Evolutionary conservation across 192 early-diverging fungal species (phyloP).

Genomic region (Chytriomyces hyalinus): DNA sequence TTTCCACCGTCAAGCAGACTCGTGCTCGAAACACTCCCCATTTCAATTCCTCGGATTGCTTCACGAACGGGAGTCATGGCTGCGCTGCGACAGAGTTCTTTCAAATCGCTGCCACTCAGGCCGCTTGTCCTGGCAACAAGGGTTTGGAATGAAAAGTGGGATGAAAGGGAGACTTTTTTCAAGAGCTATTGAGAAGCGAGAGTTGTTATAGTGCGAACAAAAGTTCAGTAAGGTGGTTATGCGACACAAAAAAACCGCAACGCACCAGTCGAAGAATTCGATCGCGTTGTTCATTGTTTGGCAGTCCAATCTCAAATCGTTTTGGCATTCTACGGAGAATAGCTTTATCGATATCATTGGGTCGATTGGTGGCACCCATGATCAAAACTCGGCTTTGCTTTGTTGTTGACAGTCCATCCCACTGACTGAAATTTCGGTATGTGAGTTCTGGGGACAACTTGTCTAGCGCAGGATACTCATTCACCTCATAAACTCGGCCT

Average conservation of each 20-base stretch:
- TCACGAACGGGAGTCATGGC: conserved; percentile 92
- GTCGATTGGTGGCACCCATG: conserved; percentile 95
- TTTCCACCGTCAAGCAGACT: conserved; percentile 18
- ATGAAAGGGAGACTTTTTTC: conserved; percentile 67
- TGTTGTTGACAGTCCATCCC: conserved; percentile 89
- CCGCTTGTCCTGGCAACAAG: conserved; percentile 78
- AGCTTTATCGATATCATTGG: conserved; percentile 96
- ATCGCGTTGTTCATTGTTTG: conserved; percentile 80
- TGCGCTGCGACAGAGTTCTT: conserved; percentile 95
- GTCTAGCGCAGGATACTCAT: no score
- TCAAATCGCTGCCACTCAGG: conserved; percentile 92
- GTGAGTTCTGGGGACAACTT: no score
- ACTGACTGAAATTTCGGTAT: conserved; percentile 57
- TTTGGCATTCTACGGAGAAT: conserved; percentile 98
- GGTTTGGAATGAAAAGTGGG: conserved; percentile 65
- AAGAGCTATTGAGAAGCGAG: conserved; percentile 65
- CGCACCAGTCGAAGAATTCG: conserved; percentile 73
- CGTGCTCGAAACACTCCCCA: conserved; percentile 12
- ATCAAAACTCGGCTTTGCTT: conserved; percentile 59
- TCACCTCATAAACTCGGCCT: conserved; percentile 95
- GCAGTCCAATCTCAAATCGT: conserved; percentile 84
- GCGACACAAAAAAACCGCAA: not conserved
- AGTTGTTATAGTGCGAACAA: no score
- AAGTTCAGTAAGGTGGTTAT: conserved; percentile 2
- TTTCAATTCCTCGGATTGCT: conserved; percentile 44